Evolutionary conservation across 768 basidiomycete species (phyloP).

Genomic region (Suillus clintonianus): DNA sequence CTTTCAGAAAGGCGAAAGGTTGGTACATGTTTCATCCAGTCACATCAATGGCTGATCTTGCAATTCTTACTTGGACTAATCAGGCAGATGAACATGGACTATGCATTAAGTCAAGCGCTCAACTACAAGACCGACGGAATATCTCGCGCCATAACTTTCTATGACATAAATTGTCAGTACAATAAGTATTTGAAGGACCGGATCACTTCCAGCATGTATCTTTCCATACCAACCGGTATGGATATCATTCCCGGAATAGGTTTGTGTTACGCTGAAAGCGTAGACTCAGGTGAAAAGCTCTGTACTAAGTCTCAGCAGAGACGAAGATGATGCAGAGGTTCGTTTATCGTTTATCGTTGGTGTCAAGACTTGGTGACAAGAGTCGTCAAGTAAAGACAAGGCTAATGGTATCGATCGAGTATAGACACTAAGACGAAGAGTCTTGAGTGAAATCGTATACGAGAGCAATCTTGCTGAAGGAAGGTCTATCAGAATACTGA

Average conservation of each 20-base stretch:
- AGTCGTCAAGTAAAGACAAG: no score
- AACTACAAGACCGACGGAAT: constrained; percentile 9
- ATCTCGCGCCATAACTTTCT: constrained; percentile 14
- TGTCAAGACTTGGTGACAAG: no score
- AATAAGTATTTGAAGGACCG: constrained; percentile 14
- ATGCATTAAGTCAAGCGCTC: constrained; percentile 23
- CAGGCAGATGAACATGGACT: constrained; percentile 33
- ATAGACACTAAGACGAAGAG: no score
- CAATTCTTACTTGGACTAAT: not conserved
- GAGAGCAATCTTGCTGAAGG: no score
- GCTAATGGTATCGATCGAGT: no score
- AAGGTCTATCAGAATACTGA: no score
- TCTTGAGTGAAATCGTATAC: no score
- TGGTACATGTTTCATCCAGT: not conserved
- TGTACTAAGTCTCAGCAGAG: no score
- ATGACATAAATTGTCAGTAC: constrained; percentile 34
- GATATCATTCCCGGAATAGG: constrained; percentile 4
- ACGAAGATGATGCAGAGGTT: no score
- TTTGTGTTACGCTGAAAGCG: no score
- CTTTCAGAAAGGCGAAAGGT: constrained; percentile 35
- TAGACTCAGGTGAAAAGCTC: no score
- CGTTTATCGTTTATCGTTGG: no score
- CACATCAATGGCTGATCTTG: not conserved
- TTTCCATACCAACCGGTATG: not conserved
- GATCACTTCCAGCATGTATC: not conserved